Percentiles rank a stretch among this genome's conserved stretches.
Conservation (phyloP, 139 green algal species). For the Coelastrella sp. region DNA sequence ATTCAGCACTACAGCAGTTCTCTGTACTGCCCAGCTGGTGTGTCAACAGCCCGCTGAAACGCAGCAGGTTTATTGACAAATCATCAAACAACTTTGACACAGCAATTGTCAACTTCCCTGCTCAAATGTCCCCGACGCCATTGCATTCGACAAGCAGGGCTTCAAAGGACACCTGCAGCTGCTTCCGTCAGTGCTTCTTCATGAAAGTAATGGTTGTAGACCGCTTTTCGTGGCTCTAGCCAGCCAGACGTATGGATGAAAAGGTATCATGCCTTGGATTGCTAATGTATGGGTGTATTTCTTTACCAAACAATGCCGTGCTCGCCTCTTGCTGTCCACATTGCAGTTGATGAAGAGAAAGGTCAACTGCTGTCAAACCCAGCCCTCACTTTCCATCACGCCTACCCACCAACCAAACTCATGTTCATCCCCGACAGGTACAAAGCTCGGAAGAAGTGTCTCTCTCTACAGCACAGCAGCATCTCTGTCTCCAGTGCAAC, state of each 20-base stretch:
- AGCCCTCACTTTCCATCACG: slow-evolving; percentile 83
- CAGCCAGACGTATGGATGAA: background rate
- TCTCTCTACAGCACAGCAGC: background rate
- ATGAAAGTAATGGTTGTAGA: too few relatives aligned
- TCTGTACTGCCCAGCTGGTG: too few relatives aligned
- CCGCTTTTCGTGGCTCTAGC: too few relatives aligned
- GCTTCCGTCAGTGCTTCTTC: too few relatives aligned
- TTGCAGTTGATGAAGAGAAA: slow-evolving; percentile 86
- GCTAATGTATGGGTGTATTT: background rate
- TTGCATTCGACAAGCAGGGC: too few relatives aligned
- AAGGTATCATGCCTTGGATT: background rate
- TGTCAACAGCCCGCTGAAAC: too few relatives aligned
- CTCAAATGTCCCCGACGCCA: too few relatives aligned
- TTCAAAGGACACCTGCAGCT: too few relatives aligned
- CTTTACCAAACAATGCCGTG: background rate
- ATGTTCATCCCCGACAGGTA: slow-evolving; percentile 88
- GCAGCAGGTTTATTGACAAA: too few relatives aligned
- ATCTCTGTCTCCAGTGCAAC: background rate
- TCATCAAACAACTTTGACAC: too few relatives aligned
- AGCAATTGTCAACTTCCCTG: too few relatives aligned
- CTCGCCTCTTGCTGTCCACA: background rate
- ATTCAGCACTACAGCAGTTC: too few relatives aligned
- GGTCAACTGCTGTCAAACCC: slow-evolving; percentile 78
- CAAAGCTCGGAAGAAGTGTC: background rate
- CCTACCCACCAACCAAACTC: slow-evolving; percentile 96